Conservation (phyloP, 305 asterid genomes). For the Salvia sclarea region DNA sequence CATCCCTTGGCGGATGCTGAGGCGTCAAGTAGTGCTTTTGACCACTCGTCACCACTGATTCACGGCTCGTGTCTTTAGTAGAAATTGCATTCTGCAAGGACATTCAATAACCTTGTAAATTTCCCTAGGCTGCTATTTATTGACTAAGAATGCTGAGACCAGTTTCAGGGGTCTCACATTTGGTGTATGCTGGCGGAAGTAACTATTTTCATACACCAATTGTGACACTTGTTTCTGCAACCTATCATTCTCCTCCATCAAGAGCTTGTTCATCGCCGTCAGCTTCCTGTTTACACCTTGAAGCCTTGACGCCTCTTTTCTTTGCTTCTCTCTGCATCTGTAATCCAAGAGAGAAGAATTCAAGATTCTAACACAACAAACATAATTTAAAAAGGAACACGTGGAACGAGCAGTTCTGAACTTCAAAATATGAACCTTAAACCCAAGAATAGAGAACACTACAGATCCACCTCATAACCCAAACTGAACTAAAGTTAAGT, state of each 20-base stretch:
- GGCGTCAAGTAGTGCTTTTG: conserved; percentile 70
- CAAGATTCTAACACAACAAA: conserved; percentile 1
- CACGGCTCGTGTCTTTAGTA: conserved; percentile 90
- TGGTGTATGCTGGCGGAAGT: conserved; percentile 50
- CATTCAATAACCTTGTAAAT: background rate
- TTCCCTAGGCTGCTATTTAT: conserved; percentile 2
- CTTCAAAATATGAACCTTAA: background rate
- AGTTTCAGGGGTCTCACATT: conserved; percentile 41
- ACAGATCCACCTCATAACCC: no score
- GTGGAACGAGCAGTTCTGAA: background rate
- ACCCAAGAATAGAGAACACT: no score
- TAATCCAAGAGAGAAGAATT: conserved; percentile 20
- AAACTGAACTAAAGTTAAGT: no score
- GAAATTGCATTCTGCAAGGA: conserved; percentile 57
- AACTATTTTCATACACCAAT: conserved; percentile 51
- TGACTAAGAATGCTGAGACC: background rate
- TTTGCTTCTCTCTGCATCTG: conserved; percentile 69
- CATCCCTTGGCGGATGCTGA: conserved; percentile 97
- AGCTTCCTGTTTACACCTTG: conserved; percentile 59
- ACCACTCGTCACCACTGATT: conserved; percentile 94
- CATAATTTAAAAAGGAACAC: background rate
- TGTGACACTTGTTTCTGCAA: conserved; percentile 62
- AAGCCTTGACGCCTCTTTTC: conserved; percentile 63
- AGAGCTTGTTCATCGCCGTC: conserved; percentile 63
- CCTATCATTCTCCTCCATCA: conserved; percentile 73